A percentile compares a stretch with the other conserved stretches of the same genome.
Evolutionary conservation across 2,329 filamentous ascomycete species (phyloP).

Genomic region (Trichoderma brevicompactum): DNA sequence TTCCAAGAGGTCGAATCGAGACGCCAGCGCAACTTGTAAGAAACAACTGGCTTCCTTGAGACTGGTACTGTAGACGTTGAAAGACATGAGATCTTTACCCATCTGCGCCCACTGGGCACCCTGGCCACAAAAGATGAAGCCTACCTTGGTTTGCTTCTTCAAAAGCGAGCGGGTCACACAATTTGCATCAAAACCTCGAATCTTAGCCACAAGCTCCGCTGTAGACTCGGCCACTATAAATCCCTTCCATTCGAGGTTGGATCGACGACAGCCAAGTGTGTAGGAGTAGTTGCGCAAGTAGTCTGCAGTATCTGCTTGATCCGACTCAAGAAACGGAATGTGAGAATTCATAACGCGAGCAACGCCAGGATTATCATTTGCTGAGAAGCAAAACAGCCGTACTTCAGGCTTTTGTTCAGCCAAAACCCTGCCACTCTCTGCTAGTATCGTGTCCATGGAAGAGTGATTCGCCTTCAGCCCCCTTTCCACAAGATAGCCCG

Average conservation of each 20-base stretch:
- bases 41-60: conserved; percentile 43
- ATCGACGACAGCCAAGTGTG: conserved; percentile 52
- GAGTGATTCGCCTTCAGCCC: conserved; percentile 45
- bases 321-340: conserved; percentile 38
- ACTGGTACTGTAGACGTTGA: conserved; percentile 48
- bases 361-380: conserved; percentile 49
- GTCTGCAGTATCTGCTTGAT: conserved; percentile 16
- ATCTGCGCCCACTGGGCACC: conserved; percentile 50
- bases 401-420: neutral
- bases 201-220: conserved; percentile 41
- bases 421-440: neutral
- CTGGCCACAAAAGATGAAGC: conserved; percentile 52
- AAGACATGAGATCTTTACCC: conserved; percentile 48
- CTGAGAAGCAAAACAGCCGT: conserved; percentile 51
- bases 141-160: conserved; percentile 40
- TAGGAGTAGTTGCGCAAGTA: conserved; percentile 51
- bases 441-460: conserved; percentile 36
- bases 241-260: conserved; percentile 49
- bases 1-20: conserved; percentile 42
- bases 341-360: conserved; percentile 44
- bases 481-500: conserved; percentile 45
- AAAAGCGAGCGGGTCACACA: conserved; percentile 35
- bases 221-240: conserved; percentile 44
- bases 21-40: conserved; percentile 39
- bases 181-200: conserved; percentile 33